Percentiles rank a stretch among this genome's conserved stretches.
Conservation (phyloP, 2,329 filamentous ascomycete genomes). For the Fusarium piperis region DNA sequence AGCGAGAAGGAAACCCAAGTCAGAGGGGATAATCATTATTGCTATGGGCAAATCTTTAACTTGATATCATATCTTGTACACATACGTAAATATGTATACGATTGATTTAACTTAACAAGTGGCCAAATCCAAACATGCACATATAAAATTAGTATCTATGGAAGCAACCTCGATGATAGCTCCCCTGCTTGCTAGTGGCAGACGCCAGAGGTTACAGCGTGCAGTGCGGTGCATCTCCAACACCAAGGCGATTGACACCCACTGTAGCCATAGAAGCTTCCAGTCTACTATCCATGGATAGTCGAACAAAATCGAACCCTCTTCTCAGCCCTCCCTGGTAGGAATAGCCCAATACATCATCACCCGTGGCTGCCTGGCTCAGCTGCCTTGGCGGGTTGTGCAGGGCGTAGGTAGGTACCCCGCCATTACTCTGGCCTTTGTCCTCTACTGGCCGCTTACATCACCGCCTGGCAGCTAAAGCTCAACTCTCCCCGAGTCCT, state of each 20-base stretch:
- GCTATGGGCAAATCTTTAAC: neutral
- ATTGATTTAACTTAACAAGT: neutral
- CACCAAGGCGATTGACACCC: neutral
- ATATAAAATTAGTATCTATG: neutral
- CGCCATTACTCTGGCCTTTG: constrained; percentile 11
- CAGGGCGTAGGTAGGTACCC: constrained; percentile 19
- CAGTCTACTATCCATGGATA: neutral
- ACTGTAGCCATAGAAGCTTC: neutral
- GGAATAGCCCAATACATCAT: neutral
- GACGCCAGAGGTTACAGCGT: neutral
- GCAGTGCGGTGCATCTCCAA: neutral
- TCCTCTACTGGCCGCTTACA: constrained; percentile 25
- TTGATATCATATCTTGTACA: neutral
- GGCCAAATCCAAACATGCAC: neutral
- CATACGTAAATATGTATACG: neutral
- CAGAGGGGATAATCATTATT: too few species aligned
- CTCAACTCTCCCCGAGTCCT: constrained; percentile 21
- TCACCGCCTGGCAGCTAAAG: constrained; percentile 21
- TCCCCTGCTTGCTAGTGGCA: neutral
- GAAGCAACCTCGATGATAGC: neutral
- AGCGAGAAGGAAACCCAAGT: neutral
- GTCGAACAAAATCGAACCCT: neutral
- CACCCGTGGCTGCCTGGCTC: constrained; percentile 14
- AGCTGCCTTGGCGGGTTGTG: constrained; percentile 3
- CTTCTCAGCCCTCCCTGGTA: neutral